A percentile compares a stretch with the other conserved stretches of the same genome.
Conservation (phyloP, 2,329 filamentous ascomycete genomes). For the Penicillium sclerotigenum region DNA sequence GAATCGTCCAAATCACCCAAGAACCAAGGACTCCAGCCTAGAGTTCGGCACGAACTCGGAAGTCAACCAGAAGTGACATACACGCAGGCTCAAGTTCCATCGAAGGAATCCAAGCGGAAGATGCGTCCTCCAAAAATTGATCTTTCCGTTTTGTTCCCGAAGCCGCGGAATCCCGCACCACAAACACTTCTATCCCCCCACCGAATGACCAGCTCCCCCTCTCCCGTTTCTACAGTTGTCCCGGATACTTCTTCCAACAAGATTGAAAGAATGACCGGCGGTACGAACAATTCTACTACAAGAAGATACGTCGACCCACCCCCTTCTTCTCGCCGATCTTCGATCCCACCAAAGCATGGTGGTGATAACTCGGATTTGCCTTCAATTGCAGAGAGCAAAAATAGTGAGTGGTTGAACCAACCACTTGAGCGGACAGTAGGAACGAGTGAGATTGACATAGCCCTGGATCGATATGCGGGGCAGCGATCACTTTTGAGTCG, state of each 20-base stretch:
- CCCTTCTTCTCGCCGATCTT: conserved; percentile 14
- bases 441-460: conserved; percentile 35
- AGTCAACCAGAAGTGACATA: conserved; percentile 23
- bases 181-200: conserved; percentile 42
- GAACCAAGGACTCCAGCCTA: conserved; percentile 18
- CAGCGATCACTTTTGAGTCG: conserved; percentile 24
- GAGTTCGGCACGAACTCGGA: conserved; percentile 18
- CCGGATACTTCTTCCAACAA: conserved; percentile 33
- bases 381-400: conserved; percentile 21
- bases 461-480: conserved; percentile 30
- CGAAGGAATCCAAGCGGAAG: conserved; percentile 40
- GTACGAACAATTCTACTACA: conserved; percentile 16
- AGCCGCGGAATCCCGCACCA: conserved; percentile 31
- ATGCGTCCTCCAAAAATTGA: conserved; percentile 41
- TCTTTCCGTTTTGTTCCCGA: conserved; percentile 44
- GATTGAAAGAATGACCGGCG: conserved; percentile 17
- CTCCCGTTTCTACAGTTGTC: conserved; percentile 33
- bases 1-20: conserved; percentile 42
- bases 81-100: conserved; percentile 22
- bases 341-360: conserved; percentile 9
- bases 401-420: conserved; percentile 23
- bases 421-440: conserved; percentile 31
- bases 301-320: conserved; percentile 31
- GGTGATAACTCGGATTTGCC: conserved; percentile 18
- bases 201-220: conserved; percentile 41